Conservation (phyloP, 371 early-diverging fungal genomes). For the Massospora cicadina region DNA sequence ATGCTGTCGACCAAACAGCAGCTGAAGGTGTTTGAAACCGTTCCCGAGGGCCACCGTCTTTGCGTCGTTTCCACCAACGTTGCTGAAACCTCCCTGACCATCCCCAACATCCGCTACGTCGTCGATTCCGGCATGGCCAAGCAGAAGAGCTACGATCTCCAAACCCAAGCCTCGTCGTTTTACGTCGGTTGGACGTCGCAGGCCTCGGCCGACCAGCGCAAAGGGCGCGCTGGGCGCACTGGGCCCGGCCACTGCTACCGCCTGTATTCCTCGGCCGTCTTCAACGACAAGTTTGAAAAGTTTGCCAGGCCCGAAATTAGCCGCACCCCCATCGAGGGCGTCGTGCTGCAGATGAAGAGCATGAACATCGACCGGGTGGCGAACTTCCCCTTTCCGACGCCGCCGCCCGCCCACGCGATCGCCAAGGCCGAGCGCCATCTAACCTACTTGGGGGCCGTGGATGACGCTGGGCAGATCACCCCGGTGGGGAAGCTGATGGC, state of each 20-base stretch:
- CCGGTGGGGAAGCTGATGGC: slow-evolving; percentile 78
- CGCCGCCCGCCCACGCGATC: slow-evolving; percentile 46
- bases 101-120: slow-evolving; percentile 92
- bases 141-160: slow-evolving; percentile 60
- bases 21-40: slow-evolving; percentile 69
- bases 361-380: slow-evolving; percentile 87
- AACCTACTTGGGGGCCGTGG: slow-evolving; percentile 53
- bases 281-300: slow-evolving; percentile 71
- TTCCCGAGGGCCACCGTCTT: slow-evolving; percentile 76
- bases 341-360: slow-evolving; percentile 88
- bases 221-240: slow-evolving; percentile 97
- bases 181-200: slow-evolving; percentile 85
- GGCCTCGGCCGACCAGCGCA: slow-evolving; percentile 82
- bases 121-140: slow-evolving; percentile 96
- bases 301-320: slow-evolving; percentile 87
- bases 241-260: slow-evolving; percentile 96
- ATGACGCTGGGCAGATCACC: slow-evolving; percentile 49
- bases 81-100: slow-evolving; percentile 98
- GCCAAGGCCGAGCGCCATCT: slow-evolving; percentile 51
- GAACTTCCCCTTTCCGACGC: slow-evolving; percentile 93
- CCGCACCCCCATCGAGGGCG: slow-evolving; percentile 84
- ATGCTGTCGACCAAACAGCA: slow-evolving; percentile 77
- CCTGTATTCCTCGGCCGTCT: slow-evolving; percentile 88
- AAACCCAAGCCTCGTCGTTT: slow-evolving; percentile 73
- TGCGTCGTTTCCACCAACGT: slow-evolving; percentile 98